Evolutionary conservation across 1,284 basidiomycete species (phyloP), one percentile per base, ranked within the genome.

Genomic region (Apiotrichum akiyoshidainum): DNA sequence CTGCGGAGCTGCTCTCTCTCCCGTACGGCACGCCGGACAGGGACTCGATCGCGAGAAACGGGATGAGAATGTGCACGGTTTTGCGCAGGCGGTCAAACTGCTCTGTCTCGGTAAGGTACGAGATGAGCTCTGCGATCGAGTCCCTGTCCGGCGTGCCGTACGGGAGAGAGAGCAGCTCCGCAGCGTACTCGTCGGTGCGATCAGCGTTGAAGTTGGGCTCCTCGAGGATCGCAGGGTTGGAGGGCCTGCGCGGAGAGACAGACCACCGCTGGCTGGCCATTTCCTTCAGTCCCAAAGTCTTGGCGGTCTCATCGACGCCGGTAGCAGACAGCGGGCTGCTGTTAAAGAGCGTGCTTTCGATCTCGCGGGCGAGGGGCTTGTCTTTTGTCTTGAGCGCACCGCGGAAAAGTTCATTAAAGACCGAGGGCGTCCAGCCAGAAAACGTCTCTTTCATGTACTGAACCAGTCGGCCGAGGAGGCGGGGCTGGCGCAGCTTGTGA

Each of bases 51-150:
- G 41, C 16, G 5, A 74, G 63, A 54, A 63, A 74, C 0, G 75
- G 75, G 17, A 74, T 64, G 17, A 72, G 47, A 5, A 47, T 55
- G 57, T 71, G 70, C 0, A 69, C 58, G 5, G 69, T 41, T 14
- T 54, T 21, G 21, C 61, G 58, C 22, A 74, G 58, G 12, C 68
- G 64, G 11, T 65, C 56, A 45, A 67, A 67, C 54, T 73, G 68
- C 13, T 61, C 60, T 1, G 69, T 68, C 1, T 61, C 63, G 5
- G 64, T 59, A 17, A 73, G 62, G 48, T 73, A 66, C 2, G 48
- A 40, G 48, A 73, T 52, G 1, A 74, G 61, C 11, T 58, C 57
- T 6, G 61, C 45, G 3, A 74, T 37, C 8, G 70, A 69, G 5
- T 54, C 12, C 17, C 65, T 61, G 57, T 70, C 59, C 2, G 67